Evolutionary conservation across 2,329 filamentous ascomycete genomes (phyloP).

Genomic region (Lecanicillium sp.): DNA sequence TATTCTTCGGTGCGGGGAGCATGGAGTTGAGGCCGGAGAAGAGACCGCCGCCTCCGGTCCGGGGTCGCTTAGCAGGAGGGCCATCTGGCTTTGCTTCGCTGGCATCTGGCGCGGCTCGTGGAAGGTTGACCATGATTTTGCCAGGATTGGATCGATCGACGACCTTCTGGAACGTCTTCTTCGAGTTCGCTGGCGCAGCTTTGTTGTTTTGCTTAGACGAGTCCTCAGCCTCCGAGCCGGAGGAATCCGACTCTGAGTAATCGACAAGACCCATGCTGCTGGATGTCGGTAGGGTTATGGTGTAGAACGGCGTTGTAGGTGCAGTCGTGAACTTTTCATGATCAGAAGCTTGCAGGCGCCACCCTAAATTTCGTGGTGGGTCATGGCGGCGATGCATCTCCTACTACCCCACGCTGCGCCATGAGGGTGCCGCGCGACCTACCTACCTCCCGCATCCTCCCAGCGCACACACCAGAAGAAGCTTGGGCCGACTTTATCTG

Average conservation of each 20-base stretch:
- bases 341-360: no score
- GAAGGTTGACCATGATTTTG: conserved; percentile 77
- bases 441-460: no score
- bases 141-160: conserved; percentile 73
- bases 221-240: conserved; percentile 48
- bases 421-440: no score
- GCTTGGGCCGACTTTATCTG: no score
- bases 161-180: conserved; percentile 68
- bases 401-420: no score
- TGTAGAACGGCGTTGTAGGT: not conserved
- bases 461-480: no score
- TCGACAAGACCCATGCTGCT: conserved; percentile 70
- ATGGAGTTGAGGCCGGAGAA: conserved; percentile 83
- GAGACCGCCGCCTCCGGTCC: conserved; percentile 46
- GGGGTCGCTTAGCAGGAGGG: conserved; percentile 63
- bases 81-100: conserved; percentile 15
- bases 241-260: conserved; percentile 81
- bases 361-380: no score
- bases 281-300: conserved; percentile 1
- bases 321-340: no score
- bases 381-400: no score
- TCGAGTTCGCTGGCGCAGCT: conserved; percentile 25
- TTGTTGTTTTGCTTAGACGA: conserved; percentile 21
- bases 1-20: conserved; percentile 73
- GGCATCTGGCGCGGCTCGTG: conserved; percentile 39